Percentiles rank a stretch among this genome's conserved stretches.
Conservation (phyloP, 2,329 filamentous ascomycete species). For the Lachnellula hyalina region DNA sequence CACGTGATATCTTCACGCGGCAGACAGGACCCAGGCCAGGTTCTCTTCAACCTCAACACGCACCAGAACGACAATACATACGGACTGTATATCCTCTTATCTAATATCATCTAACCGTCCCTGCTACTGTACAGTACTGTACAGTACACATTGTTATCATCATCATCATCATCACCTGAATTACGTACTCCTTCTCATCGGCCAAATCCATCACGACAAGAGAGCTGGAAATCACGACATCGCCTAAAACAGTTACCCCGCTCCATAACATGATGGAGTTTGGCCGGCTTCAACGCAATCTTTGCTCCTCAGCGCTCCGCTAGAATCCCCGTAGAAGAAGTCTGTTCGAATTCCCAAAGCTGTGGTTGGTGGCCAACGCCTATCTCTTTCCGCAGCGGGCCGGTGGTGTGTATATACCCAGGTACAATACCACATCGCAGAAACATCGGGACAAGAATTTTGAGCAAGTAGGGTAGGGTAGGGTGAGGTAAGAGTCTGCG, state of each 20-base stretch:
- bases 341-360: background rate
- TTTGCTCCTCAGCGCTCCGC: too few species aligned
- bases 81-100: too few species aligned
- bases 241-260: conserved; percentile 12
- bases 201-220: conserved; percentile 13
- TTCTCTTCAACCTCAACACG: background rate
- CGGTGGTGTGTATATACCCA: too few species aligned
- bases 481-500: too few species aligned
- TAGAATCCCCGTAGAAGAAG: too few species aligned
- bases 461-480: background rate
- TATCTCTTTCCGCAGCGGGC: too few species aligned
- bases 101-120: background rate
- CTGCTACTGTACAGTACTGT: too few species aligned
- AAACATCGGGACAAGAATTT: background rate
- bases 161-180: background rate
- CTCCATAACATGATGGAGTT: conserved; percentile 4
- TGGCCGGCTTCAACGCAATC: background rate
- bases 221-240: conserved; percentile 19
- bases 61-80: conserved; percentile 1
- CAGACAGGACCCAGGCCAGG: too few species aligned
- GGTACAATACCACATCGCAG: background rate
- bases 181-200: background rate
- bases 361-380: background rate
- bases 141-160: too few species aligned
- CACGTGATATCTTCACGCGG: background rate